Conservation (phyloP, 2,329 filamentous ascomycete species). For the Drechslerella dactyloides region DNA sequence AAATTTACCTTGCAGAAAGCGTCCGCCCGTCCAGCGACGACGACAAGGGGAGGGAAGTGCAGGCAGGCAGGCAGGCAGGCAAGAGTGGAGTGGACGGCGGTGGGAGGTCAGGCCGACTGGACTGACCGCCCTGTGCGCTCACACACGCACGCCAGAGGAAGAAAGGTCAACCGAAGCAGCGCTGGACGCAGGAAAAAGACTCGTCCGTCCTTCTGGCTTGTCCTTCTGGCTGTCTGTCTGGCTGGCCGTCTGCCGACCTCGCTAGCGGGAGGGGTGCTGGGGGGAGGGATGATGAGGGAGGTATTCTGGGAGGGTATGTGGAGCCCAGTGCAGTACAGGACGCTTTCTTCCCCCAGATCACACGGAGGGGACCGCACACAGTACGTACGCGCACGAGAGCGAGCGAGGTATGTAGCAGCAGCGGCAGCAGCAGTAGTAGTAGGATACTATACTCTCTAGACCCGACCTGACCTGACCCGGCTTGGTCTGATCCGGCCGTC, state of each 20-base stretch:
- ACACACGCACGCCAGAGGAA: constrained; percentile 17
- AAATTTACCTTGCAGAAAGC: constrained; percentile 14
- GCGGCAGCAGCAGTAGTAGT: too few species aligned
- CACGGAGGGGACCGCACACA: background rate
- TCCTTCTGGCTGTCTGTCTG: too few species aligned
- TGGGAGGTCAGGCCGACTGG: background rate
- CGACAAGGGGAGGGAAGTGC: constrained; percentile 32
- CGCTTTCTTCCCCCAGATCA: background rate
- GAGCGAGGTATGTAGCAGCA: too few species aligned
- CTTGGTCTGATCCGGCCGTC: too few species aligned
- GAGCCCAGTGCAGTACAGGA: background rate
- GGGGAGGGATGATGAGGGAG: constrained; percentile 22
- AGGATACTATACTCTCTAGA: too few species aligned
- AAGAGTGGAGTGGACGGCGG: constrained; percentile 28
- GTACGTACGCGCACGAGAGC: background rate
- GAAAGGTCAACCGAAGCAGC: constrained; percentile 45
- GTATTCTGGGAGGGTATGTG: background rate
- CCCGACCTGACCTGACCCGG: too few species aligned
- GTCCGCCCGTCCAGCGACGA: background rate
- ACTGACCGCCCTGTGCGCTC: constrained; percentile 35
- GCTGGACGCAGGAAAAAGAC: too few species aligned
- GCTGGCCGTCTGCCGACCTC: too few species aligned
- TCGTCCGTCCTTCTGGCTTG: too few species aligned
- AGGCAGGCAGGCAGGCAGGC: constrained; percentile 11
- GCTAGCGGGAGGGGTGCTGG: constrained; percentile 26